phyloP scores from a whole-genome alignment of 1,284 basidiomycete genomes.

The Termitomyces sp. region DNA sequence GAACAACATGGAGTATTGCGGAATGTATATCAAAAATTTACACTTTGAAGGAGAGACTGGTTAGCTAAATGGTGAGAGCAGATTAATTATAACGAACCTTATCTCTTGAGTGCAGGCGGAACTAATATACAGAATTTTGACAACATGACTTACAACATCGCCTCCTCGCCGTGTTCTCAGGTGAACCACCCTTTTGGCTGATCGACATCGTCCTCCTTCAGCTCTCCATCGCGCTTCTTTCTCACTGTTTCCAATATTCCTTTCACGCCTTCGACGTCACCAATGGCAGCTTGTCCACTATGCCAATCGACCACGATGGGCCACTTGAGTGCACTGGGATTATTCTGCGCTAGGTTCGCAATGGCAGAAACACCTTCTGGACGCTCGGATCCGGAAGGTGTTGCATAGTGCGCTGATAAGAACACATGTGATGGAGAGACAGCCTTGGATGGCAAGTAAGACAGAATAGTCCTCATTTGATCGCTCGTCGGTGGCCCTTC shows the following conservation, averaged over 20 bases:
- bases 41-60: neutral
- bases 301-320: conserved; percentile 76
- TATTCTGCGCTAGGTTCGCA: conserved; percentile 43
- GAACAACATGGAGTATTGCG: neutral
- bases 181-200: conserved; percentile 51
- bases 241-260: conserved; percentile 57
- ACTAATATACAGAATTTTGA: neutral
- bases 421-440: conserved; percentile 34
- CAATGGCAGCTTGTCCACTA: conserved; percentile 59
- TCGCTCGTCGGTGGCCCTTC: conserved; percentile 64
- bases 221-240: conserved; percentile 58
- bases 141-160: neutral
- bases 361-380: conserved; percentile 43
- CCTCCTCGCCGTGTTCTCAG: conserved; percentile 10
- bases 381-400: conserved; percentile 32
- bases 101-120: neutral
- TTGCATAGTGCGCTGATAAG: conserved; percentile 52
- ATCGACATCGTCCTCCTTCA: conserved; percentile 35
- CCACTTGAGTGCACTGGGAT: conserved; percentile 63
- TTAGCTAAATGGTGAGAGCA: neutral
- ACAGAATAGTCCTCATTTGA: conserved; percentile 61
- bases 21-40: neutral
- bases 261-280: conserved; percentile 63
- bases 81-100: neutral
- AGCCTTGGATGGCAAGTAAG: conserved; percentile 45